Evolutionary conservation across 768 basidiomycete genomes (phyloP), one percentile per base, ranked within the genome.

Genomic region (Mycena kentingensis): DNA sequence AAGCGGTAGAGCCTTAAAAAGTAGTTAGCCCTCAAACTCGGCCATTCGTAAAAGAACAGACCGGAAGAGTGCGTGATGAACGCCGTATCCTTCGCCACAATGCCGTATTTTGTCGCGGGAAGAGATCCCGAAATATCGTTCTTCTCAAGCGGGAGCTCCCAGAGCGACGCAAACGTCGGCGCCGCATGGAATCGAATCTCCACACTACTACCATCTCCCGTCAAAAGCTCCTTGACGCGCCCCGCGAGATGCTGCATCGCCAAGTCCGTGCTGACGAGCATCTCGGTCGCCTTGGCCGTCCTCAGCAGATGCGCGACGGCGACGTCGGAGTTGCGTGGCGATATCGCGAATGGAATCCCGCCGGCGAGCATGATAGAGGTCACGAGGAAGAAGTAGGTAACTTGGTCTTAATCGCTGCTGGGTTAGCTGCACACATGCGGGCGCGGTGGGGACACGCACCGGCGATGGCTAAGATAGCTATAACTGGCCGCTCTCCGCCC

Each of bases 251-350:
- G 54, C 26, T 56, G 51, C 52, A 63, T 63, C 3, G 59, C 34
- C 5, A 43, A 10, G 38, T 66, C 68, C 11, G 41, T 38, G 25
- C 61, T 63, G 35, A 69, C 57, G 39, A 67, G 56, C 13, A 70
- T 19, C 34, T 67, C 64, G 1, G 47, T 58, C 3, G 58, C 55
- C 3, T 55, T 52, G 7, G 58, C 66, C 39, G 55, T 49, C 16
- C 41, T 35, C 10, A 75, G 55, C 4, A 77, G 62, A 57, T 75
- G 70, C 1, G 64, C 66, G 7, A 77, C 58, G 1, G 71, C 73
- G 5, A 44, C 54, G 11, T 53, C 41, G 7, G 65, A 64, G 46
- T 66, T 62, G 12, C 61, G 53, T 4, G 63, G 54, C n/a, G 66
- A 64, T n/a, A 66, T 55, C 15, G 65, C 59, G 27, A 70, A 66